Conservation (phyloP, 345 rosid genomes). For the Pistacia integerrima region DNA sequence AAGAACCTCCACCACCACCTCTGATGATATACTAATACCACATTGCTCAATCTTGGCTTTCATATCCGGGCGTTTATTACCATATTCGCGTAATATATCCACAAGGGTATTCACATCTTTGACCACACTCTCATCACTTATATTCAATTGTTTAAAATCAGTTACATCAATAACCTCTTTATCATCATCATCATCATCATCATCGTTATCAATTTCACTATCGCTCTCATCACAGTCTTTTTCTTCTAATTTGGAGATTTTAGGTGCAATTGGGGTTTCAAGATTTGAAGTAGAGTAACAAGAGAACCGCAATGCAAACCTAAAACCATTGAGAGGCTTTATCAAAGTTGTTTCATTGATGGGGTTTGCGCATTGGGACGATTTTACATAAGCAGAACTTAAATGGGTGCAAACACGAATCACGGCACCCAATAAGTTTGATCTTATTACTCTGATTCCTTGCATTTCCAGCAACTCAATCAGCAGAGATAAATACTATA, state of each 20-base stretch:
- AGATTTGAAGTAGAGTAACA: constrained; percentile 27
- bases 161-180: constrained; percentile 27
- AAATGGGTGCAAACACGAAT: constrained; percentile 18
- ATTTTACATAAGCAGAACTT: constrained; percentile 1
- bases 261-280: constrained; percentile 14
- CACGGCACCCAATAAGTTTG: constrained; percentile 2
- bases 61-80: constrained; percentile 40
- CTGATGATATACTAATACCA: constrained; percentile 50
- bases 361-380: constrained; percentile 12
- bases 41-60: constrained; percentile 60
- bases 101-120: constrained; percentile 45
- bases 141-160: constrained; percentile 12
- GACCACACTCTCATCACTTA: constrained; percentile 29
- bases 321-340: constrained; percentile 9
- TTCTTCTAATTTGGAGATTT: constrained; percentile 2
- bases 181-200: constrained; percentile 25
- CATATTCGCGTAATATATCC: constrained; percentile 42
- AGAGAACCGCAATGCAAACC: constrained; percentile 23
- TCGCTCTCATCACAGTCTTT: constrained; percentile 2
- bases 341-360: constrained; percentile 2
- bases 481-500: neutral
- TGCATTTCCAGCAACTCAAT: constrained; percentile 26
- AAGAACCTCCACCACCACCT: constrained; percentile 70
- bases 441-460: constrained; percentile 31
- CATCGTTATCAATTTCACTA: constrained; percentile 12